Evolutionary conservation across 2,329 filamentous ascomycete genomes (phyloP), one percentile per base, ranked within the genome.

Genomic region (Aspergillaceae sp.): DNA sequence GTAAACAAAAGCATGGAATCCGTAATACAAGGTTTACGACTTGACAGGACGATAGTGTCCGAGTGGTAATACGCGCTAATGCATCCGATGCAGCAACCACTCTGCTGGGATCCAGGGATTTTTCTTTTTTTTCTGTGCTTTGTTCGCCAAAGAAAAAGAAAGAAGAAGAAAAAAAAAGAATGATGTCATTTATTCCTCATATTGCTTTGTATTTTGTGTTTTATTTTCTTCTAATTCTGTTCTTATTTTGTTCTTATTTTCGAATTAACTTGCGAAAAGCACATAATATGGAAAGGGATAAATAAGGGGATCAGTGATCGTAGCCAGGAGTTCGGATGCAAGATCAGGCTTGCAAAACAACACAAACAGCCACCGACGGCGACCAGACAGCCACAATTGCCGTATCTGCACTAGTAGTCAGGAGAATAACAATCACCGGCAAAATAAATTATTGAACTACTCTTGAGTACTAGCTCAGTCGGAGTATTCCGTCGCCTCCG

Each of bases 11-110:
- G 7, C 27, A 27, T 8, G 19, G 11, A 8, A 38, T 19, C 19
- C 19, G 19, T 19, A 38, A 38, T 38, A 38, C 36, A 28, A 11
- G 11, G 26, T 46, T 50, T 44, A 49, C 19, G 19, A 19, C 19
- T 19, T 52, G 41, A 50, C 49, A 48, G 29, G 37, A 51, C 46
- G 32, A n/a, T 10, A 29, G 5, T n/a, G 29, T 32, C 26, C 11
- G 35, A 38, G 29, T 38, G 32, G 10, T 44, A 45, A 43, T 47
- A 50, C 46, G 29, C 36, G 41, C 47, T 49, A 55, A 54, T 53
- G 51, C 52, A 51, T 29, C 46, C 34, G 40, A 46, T 47, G 44
- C 48, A 42, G 52, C 48, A 54, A 56, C 53, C 53, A 51, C 40
- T 46, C 43, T 51, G 46, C 47, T 45, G 54, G 53, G 46, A 54